These are phyloP conservation scores for Prunus campanulata DNA, from an alignment of 306 rosid genomes.

Conservation along the genomic window DNA sequence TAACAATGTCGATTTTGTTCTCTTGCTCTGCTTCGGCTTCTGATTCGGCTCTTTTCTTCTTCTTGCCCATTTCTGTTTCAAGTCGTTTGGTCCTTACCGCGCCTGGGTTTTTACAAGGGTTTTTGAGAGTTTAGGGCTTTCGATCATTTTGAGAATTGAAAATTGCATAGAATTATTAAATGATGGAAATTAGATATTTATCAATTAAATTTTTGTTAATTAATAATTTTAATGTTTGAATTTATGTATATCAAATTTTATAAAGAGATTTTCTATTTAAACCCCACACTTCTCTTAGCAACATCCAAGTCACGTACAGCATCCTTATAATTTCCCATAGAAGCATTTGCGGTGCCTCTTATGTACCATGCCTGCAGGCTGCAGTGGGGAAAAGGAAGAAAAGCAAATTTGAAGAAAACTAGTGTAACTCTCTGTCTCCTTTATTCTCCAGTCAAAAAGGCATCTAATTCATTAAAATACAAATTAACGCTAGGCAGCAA, in stretches of 20 bases:
- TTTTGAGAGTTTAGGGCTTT: background rate
- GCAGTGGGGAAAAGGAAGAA: no score
- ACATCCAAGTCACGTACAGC: background rate
- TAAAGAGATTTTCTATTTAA: no score
- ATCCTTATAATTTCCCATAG: background rate
- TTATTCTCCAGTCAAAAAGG: background rate
- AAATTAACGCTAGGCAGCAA: background rate
- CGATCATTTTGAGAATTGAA: background rate
- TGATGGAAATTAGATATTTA: no score
- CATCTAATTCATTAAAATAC: background rate
- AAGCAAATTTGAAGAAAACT: no score
- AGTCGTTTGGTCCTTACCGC: background rate
- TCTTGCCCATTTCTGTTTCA: constrained; percentile 60
- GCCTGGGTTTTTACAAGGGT: background rate
- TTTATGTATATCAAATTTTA: no score
- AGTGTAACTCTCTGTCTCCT: background rate
- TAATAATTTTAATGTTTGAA: no score
- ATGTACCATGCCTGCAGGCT: background rate
- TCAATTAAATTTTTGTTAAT: no score
- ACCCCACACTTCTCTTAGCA: constrained; percentile 10
- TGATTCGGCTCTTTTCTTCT: constrained; percentile 47
- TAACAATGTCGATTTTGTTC: constrained; percentile 4
- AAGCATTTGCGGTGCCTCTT: background rate
- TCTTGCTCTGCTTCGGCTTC: constrained; percentile 17
- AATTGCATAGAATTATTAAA: no score